phyloP scores from a whole-genome alignment of 305 asterid genomes.

The Fraxinus sp. region DNA sequence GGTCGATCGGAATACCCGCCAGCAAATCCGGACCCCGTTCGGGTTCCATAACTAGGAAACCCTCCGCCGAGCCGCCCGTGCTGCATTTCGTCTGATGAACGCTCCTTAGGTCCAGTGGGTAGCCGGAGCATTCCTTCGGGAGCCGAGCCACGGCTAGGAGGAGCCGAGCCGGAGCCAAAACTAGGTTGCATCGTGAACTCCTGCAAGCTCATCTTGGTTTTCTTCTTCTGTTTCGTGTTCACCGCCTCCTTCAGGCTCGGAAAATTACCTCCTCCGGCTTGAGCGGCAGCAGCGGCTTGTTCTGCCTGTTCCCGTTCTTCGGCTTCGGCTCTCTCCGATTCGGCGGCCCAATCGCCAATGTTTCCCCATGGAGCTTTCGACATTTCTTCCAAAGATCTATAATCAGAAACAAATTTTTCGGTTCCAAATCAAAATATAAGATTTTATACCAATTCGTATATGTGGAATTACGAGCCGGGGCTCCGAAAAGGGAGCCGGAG shows the following conservation, averaged over 20 bases:
- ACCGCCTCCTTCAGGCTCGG: constrained; percentile 68
- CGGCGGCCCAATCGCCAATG: constrained; percentile 87
- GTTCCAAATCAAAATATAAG: neutral
- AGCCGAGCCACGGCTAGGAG: constrained; percentile 48
- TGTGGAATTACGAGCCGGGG: constrained; percentile 15
- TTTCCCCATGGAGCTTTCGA: constrained; percentile 84
- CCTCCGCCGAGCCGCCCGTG: constrained; percentile 70
- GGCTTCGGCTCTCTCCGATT: constrained; percentile 72
- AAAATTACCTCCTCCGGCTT: constrained; percentile 26
- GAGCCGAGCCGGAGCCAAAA: constrained; percentile 28
- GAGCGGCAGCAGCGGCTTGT: constrained; percentile 38
- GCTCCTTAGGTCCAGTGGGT: constrained; percentile 84
- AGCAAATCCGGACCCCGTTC: constrained; percentile 18
- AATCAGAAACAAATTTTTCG: neutral
- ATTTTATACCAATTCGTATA: constrained; percentile 11
- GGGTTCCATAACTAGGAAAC: constrained; percentile 57
- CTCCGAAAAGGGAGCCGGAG: constrained; percentile 33
- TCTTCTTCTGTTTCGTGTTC: constrained; percentile 63
- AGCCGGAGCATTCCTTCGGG: constrained; percentile 66
- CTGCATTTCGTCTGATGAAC: constrained; percentile 70
- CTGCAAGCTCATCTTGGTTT: constrained; percentile 69
- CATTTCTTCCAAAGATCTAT: constrained; percentile 45
- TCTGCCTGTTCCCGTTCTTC: constrained; percentile 69
- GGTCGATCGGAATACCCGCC: constrained; percentile 29
- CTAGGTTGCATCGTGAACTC: constrained; percentile 52